Percentiles rank a stretch among this genome's conserved stretches.
Conservation (phyloP, 2,329 filamentous ascomycete genomes). For the Triangularia setosa region DNA sequence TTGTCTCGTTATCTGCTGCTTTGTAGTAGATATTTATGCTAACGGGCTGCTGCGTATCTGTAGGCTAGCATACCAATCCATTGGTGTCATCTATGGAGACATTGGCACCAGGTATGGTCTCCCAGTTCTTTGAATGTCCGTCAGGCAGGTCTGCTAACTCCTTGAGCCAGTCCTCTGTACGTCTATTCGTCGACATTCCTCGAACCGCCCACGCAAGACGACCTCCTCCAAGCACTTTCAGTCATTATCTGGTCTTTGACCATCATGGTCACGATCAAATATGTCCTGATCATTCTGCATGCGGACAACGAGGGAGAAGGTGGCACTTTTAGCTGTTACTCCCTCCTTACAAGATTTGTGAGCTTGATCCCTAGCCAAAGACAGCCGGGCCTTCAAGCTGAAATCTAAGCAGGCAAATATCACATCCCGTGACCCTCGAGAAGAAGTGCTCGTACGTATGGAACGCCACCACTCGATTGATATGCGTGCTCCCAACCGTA, state of each 20-base stretch:
- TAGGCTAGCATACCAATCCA: constrained; percentile 28
- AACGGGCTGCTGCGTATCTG: neutral
- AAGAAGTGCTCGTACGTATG: constrained; percentile 47
- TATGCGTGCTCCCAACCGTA: constrained; percentile 47
- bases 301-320: constrained; percentile 70
- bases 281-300: constrained; percentile 60
- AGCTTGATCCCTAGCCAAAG: neutral
- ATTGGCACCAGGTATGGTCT: constrained; percentile 43
- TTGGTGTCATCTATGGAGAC: constrained; percentile 66
- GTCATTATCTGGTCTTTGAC: constrained; percentile 67
- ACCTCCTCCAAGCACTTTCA: constrained; percentile 62
- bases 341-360: constrained; percentile 21
- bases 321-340: constrained; percentile 44
- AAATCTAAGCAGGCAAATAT: constrained; percentile 14
- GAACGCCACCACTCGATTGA: constrained; percentile 56
- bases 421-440: constrained; percentile 20
- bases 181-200: constrained; percentile 67
- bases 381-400: neutral
- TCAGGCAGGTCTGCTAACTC: constrained; percentile 28
- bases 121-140: neutral
- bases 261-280: constrained; percentile 67
- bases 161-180: constrained; percentile 53
- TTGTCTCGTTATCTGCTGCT: neutral
- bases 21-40: neutral
- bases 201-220: constrained; percentile 49